phyloP scores from a whole-genome alignment of 495 filamentous ascomycete genomes.

The Poronia punctata region DNA sequence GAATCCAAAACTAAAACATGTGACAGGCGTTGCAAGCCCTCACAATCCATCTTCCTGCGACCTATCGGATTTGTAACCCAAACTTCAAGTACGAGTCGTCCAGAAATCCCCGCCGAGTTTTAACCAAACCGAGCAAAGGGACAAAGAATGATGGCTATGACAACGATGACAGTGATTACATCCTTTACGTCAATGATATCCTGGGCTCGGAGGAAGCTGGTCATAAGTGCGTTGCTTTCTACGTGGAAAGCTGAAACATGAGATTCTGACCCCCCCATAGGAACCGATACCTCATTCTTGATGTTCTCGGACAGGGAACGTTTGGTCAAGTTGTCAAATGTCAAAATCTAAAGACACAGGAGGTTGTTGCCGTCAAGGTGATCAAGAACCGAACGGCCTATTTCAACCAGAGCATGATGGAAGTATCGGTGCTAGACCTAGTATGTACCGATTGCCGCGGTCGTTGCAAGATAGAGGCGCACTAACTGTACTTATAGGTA shows the following conservation, averaged over 20 bases:
- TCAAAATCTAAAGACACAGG: slow-evolving; percentile 95
- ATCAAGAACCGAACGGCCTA: slow-evolving; percentile 99
- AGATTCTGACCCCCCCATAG: slow-evolving; percentile 39
- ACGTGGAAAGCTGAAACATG: background rate
- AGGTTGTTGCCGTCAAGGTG: slow-evolving; percentile 98
- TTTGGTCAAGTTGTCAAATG: slow-evolving; percentile 99
- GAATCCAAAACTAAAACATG: slow-evolving; percentile 9
- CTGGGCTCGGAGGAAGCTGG: slow-evolving; percentile 95
- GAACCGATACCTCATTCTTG: slow-evolving; percentile 96
- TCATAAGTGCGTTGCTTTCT: slow-evolving; percentile 65
- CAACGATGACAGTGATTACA: slow-evolving; percentile 99
- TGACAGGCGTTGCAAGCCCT: slow-evolving; percentile 87
- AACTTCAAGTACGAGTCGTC: slow-evolving; percentile 98
- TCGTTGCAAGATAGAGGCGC: background rate
- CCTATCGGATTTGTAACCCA: slow-evolving; percentile 97
- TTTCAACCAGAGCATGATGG: slow-evolving; percentile 99
- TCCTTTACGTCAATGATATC: slow-evolving; percentile 98
- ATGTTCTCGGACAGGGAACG: slow-evolving; percentile 95
- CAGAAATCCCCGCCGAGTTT: slow-evolving; percentile 89
- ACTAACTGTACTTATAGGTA: slow-evolving; percentile 54
- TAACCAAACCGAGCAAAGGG: slow-evolving; percentile 99
- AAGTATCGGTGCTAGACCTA: slow-evolving; percentile 95
- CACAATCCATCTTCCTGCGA: slow-evolving; percentile 86
- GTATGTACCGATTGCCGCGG: slow-evolving; percentile 41
- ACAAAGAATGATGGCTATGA: slow-evolving; percentile 98